These are phyloP conservation scores for Rubia balearica DNA, from an alignment of 305 asterid species.

Conservation along the genomic window DNA sequence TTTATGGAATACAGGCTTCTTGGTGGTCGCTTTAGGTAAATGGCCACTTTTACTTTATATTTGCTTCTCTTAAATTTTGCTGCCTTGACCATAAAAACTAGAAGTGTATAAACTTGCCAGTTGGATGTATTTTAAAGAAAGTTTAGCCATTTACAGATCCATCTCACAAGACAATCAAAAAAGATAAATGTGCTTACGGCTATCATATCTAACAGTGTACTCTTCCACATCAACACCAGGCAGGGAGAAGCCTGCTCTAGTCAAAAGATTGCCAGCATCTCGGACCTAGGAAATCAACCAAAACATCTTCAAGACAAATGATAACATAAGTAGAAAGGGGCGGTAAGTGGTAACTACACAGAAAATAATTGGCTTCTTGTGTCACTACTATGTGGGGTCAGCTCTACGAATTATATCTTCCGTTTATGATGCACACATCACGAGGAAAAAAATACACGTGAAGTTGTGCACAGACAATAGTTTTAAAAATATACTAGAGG, in stretches of 20 bases:
- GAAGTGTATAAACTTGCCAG: not conserved
- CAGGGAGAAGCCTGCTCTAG: conserved; percentile 89
- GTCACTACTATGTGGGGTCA: not conserved
- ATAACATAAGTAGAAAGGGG: not conserved
- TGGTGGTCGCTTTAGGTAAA: not conserved
- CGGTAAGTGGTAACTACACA: not conserved
- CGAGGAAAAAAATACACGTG: not conserved
- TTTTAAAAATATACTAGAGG: not conserved
- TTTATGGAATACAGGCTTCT: not conserved
- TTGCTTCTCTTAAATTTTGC: not conserved
- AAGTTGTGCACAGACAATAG: not conserved
- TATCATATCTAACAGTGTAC: conserved; percentile 69
- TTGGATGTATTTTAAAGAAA: not conserved
- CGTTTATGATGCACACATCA: not conserved
- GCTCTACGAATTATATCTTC: not conserved
- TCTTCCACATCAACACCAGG: conserved; percentile 97
- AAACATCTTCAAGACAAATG: not conserved
- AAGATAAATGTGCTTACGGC: conserved; percentile 40
- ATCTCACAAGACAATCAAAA: conserved; percentile 16
- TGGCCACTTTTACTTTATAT: not conserved
- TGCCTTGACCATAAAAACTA: not conserved
- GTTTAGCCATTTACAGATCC: not conserved
- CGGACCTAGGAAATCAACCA: conserved; percentile 56
- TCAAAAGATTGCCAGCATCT: conserved; percentile 93
- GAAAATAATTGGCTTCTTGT: not conserved